phyloP scores from a whole-genome alignment of 805 yeast species.

The Monosporozyma unispora region DNA sequence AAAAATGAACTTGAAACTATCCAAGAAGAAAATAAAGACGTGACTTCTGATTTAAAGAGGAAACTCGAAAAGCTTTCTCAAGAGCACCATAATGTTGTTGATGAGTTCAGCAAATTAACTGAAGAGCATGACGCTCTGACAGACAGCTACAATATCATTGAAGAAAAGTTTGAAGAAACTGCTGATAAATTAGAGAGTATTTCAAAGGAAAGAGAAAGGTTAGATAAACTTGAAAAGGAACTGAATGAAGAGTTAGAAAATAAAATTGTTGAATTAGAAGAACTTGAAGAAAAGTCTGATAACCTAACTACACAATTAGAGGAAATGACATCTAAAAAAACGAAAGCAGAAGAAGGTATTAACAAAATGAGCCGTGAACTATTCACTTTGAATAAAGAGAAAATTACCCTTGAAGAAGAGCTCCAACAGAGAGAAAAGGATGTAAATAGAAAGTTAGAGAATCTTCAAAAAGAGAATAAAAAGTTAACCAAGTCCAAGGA shows the following conservation, averaged over 20 bases:
- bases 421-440: constrained; percentile 39
- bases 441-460: constrained; percentile 28
- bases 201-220: constrained; percentile 15
- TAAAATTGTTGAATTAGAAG: constrained; percentile 9
- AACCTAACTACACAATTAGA: constrained; percentile 22
- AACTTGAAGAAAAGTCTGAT: constrained; percentile 15
- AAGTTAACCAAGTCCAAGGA: constrained; percentile 12
- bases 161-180: constrained; percentile 4
- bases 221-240: constrained; percentile 25
- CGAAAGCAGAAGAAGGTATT: constrained; percentile 74
- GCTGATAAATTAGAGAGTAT: constrained; percentile 15
- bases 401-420: constrained; percentile 40
- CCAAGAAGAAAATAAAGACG: constrained; percentile 23
- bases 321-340: constrained; percentile 33
- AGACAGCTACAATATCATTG: constrained; percentile 12
- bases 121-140: constrained; percentile 6
- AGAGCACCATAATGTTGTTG: constrained; percentile 7
- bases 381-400: constrained; percentile 52
- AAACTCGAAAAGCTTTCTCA: constrained; percentile 8
- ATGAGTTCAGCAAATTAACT: constrained; percentile 4
- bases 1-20: constrained; percentile 24
- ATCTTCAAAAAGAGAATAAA: constrained; percentile 18
- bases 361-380: constrained; percentile 85
- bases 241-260: constrained; percentile 32
- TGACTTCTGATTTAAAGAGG: constrained; percentile 16